Evolutionary conservation across 2,329 filamentous ascomycete genomes (phyloP).

Genomic region (Ascosphaera apis): DNA sequence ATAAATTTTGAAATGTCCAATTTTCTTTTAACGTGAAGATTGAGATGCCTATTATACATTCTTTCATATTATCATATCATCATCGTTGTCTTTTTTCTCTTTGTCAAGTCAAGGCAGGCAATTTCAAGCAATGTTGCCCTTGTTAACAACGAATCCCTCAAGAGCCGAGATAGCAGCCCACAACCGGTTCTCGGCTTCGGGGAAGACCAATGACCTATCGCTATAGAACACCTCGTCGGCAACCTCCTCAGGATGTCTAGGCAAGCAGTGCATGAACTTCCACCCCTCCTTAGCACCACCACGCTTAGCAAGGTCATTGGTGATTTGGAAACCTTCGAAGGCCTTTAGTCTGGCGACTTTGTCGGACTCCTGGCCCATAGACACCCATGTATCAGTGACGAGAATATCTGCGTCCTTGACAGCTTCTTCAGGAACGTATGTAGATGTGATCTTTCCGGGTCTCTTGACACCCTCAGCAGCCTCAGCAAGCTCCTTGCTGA

Average conservation of each 20-base stretch:
- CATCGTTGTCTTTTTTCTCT: too few species aligned
- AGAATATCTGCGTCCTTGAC: slow-evolving; percentile 71
- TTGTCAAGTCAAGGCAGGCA: too few species aligned
- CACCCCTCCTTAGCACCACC: slow-evolving; percentile 73
- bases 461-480: slow-evolving; percentile 33
- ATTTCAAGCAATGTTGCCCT: slow-evolving; percentile 43
- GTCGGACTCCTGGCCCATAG: slow-evolving; percentile 92
- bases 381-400: slow-evolving; percentile 95
- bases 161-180: slow-evolving; percentile 76
- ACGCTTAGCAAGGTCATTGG: slow-evolving; percentile 55
- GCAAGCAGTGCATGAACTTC: slow-evolving; percentile 98
- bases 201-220: slow-evolving; percentile 64
- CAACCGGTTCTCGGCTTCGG: slow-evolving; percentile 80
- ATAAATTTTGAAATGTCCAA: too few species aligned
- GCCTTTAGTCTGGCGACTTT: slow-evolving; percentile 50
- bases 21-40: too few species aligned
- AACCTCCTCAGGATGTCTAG: slow-evolving; percentile 80
- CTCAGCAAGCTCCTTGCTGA: slow-evolving; percentile 48
- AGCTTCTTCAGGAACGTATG: slow-evolving; percentile 58
- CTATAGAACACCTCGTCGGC: slow-evolving; percentile 88
- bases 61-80: too few species aligned
- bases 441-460: slow-evolving; percentile 49
- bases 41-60: too few species aligned
- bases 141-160: slow-evolving; percentile 84
- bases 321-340: slow-evolving; percentile 83